These are phyloP conservation scores for Aspergillus transmontanensis DNA, from an alignment of 2,329 filamentous ascomycete genomes.

Conservation along the genomic window DNA sequence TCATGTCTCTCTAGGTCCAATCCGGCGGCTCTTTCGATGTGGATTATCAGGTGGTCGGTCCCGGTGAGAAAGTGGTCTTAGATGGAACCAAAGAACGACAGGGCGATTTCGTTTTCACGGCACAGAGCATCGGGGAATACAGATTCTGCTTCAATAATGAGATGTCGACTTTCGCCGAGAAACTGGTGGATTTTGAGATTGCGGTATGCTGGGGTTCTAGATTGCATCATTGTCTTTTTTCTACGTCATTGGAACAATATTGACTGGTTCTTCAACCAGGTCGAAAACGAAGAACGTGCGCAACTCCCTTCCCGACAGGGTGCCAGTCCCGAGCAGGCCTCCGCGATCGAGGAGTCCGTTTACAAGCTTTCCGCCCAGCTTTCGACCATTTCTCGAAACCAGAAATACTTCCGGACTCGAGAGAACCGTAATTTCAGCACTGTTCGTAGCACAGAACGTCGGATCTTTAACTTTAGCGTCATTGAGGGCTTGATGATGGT, in stretches of 20 bases:
- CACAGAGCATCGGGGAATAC: conserved; percentile 84
- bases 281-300: conserved; percentile 85
- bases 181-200: conserved; percentile 97
- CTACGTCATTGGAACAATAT: neutral
- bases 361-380: conserved; percentile 92
- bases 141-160: conserved; percentile 98
- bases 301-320: conserved; percentile 86
- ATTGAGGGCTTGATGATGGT: conserved; percentile 91
- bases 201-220: conserved; percentile 61
- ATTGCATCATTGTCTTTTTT: conserved; percentile 5
- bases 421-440: conserved; percentile 99
- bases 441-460: conserved; percentile 89
- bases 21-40: conserved; percentile 97
- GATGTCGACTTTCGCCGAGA: conserved; percentile 97
- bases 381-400: conserved; percentile 92
- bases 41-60: conserved; percentile 85
- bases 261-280: conserved; percentile 51
- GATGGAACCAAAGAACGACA: conserved; percentile 89
- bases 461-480: conserved; percentile 97
- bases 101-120: conserved; percentile 97
- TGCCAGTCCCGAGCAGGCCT: conserved; percentile 84
- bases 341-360: conserved; percentile 86
- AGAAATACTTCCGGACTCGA: conserved; percentile 98
- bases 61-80: conserved; percentile 77
- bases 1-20: conserved; percentile 71